Evolutionary conservation across 148 eudicot genomes (phyloP).

Genomic region (Rhododendron griersonianum): DNA sequence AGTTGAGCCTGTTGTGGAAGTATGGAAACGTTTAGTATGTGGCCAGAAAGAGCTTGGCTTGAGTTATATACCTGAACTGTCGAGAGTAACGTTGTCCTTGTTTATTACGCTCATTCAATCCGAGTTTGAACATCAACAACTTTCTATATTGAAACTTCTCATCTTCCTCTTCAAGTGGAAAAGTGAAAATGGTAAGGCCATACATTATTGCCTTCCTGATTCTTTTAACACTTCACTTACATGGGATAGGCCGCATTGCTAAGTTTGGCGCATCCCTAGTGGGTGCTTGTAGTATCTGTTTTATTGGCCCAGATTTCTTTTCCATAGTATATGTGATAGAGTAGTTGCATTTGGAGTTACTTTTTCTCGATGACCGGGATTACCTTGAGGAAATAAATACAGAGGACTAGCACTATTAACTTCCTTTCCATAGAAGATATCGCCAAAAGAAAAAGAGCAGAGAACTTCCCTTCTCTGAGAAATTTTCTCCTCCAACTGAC

Average conservation of each 20-base stretch:
- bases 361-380: not conserved
- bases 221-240: not conserved
- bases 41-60: slow-evolving; percentile 76
- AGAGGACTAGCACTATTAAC: not conserved
- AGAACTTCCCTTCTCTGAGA: not conserved
- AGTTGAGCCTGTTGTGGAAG: slow-evolving; percentile 46
- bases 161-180: slow-evolving; percentile 60
- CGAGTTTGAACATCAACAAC: slow-evolving; percentile 79
- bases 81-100: slow-evolving; percentile 44
- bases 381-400: not conserved
- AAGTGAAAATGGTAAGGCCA: slow-evolving; percentile 55
- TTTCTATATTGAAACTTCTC: slow-evolving; percentile 51
- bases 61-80: slow-evolving; percentile 50
- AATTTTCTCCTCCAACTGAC: not conserved
- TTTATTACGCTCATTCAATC: slow-evolving; percentile 45
- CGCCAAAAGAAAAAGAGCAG: not conserved
- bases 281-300: not conserved
- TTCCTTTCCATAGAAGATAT: not conserved
- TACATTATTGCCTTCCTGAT: not conserved
- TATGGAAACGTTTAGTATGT: slow-evolving; percentile 48
- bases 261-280: not conserved
- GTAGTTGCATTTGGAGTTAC: not conserved
- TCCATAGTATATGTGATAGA: not conserved
- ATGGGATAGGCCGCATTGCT: not conserved
- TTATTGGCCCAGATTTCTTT: not conserved